Evolutionary conservation across 2,329 filamentous ascomycete genomes (phyloP).

Genomic region (Beauveria caledonica): DNA sequence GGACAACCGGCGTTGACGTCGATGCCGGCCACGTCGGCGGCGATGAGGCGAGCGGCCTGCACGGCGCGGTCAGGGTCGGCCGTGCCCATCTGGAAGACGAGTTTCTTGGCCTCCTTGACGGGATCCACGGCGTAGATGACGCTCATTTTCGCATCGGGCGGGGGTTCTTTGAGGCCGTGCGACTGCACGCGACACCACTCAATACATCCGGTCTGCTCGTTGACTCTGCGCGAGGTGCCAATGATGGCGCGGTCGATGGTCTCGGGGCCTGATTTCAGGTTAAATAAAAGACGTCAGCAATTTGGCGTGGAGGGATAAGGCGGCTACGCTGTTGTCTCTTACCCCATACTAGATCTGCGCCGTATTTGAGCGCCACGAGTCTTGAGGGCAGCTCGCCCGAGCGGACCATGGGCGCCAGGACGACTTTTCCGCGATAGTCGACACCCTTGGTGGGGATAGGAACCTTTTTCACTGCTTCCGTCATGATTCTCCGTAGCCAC

Average conservation of each 20-base stretch:
- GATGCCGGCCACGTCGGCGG: slow-evolving; percentile 82
- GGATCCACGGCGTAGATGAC: slow-evolving; percentile 83
- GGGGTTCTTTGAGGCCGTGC: slow-evolving; percentile 53
- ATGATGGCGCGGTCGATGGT: slow-evolving; percentile 90
- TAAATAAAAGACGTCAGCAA: neutral
- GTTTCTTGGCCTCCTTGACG: slow-evolving; percentile 59
- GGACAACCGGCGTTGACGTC: slow-evolving; percentile 98
- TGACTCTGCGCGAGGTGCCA: slow-evolving; percentile 70
- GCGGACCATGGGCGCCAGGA: slow-evolving; percentile 95
- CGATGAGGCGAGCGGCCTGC: slow-evolving; percentile 73
- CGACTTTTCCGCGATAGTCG: slow-evolving; percentile 88
- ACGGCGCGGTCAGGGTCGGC: slow-evolving; percentile 76
- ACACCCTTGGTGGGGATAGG: slow-evolving; percentile 82
- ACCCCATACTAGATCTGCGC: slow-evolving; percentile 96
- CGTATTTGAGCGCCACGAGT: slow-evolving; percentile 83
- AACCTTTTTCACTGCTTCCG: slow-evolving; percentile 54
- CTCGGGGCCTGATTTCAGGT: slow-evolving; percentile 59
- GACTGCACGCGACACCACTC: slow-evolving; percentile 76
- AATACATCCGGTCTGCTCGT: slow-evolving; percentile 67
- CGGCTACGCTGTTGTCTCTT: slow-evolving; percentile 21
- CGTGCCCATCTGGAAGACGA: slow-evolving; percentile 91
- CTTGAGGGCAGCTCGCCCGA: slow-evolving; percentile 93
- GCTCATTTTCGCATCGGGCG: slow-evolving; percentile 48
- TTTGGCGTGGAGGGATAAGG: neutral
- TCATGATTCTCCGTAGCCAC: slow-evolving; percentile 46